Conservation (phyloP, 495 filamentous ascomycete species). For the Aspergillus sclerotioniger region DNA sequence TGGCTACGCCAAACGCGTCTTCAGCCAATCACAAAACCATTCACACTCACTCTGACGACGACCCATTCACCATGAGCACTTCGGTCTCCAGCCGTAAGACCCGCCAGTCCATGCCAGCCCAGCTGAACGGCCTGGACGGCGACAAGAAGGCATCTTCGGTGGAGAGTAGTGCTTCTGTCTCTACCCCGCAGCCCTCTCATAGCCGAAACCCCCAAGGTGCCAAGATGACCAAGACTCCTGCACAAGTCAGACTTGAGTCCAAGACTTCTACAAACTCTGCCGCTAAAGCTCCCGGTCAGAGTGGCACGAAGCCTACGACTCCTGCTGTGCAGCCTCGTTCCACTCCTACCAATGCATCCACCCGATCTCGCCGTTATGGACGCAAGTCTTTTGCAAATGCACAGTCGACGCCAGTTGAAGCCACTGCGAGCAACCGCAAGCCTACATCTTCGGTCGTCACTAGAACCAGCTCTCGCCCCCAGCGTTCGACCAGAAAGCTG, state of each 20-base stretch:
- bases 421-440: neutral
- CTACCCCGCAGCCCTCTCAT: conserved; percentile 19
- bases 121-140: conserved; percentile 8
- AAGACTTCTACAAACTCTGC: conserved; percentile 1
- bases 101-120: conserved; percentile 21
- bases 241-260: conserved; percentile 4
- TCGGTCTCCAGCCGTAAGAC: conserved; percentile 9
- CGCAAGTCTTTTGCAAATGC: conserved; percentile 7
- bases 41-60: conserved; percentile 1
- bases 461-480: neutral
- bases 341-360: conserved; percentile 4
- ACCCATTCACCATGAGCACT: conserved; percentile 8
- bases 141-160: conserved; percentile 7
- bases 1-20: conserved; percentile 9
- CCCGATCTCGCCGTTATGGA: conserved; percentile 16
- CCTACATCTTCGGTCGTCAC: neutral
- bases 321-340: conserved; percentile 6
- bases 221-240: conserved; percentile 9
- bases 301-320: conserved; percentile 3
- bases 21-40: conserved; percentile 8
- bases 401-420: neutral
- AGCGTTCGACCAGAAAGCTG: neutral
- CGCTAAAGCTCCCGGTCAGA: conserved; percentile 1
- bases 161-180: neutral
- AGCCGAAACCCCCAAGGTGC: conserved; percentile 15